These are phyloP conservation scores for Fusarium graminum DNA, from an alignment of 2,329 filamentous ascomycete species.

Conservation along the genomic window DNA sequence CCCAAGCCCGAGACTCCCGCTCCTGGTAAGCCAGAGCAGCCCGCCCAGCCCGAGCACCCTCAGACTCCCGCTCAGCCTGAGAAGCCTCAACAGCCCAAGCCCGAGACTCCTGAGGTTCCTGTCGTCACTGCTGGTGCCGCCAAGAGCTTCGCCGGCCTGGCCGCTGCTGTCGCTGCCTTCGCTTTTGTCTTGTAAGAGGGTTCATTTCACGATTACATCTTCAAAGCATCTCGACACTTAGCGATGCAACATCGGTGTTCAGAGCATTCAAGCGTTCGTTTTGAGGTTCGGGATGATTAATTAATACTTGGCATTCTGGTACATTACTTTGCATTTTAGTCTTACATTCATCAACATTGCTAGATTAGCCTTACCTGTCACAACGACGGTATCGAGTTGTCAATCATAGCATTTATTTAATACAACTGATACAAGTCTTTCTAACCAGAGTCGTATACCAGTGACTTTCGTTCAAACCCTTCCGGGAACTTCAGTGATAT, in stretches of 20 bases:
- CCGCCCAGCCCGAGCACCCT: neutral
- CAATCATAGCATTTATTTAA: slow-evolving; percentile 20
- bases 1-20: slow-evolving; percentile 2
- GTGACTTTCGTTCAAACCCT: too few relatives aligned
- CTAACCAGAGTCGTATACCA: neutral
- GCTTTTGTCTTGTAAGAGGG: slow-evolving; percentile 44
- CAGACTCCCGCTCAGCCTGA: neutral
- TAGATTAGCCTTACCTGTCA: slow-evolving; percentile 13
- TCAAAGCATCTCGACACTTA: slow-evolving; percentile 5
- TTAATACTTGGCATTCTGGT: slow-evolving; percentile 28
- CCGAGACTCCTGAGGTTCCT: slow-evolving; percentile 10
- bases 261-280: neutral
- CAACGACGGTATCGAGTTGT: slow-evolving; percentile 12
- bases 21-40: neutral
- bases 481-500: too few relatives aligned
- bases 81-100: neutral
- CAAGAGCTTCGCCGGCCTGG: slow-evolving; percentile 41
- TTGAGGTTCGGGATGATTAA: neutral
- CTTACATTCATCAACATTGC: neutral
- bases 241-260: slow-evolving; percentile 8
- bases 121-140: slow-evolving; percentile 44
- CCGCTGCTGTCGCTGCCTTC: slow-evolving; percentile 41
- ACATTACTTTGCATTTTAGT: slow-evolving; percentile 20
- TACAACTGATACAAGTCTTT: slow-evolving; percentile 17
- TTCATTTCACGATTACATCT: neutral